A percentile compares a stretch with the other conserved stretches of the same genome.
These are phyloP conservation scores for Lactarius deliciosus DNA, from an alignment of 768 basidiomycete species.

Conservation along the genomic window DNA sequence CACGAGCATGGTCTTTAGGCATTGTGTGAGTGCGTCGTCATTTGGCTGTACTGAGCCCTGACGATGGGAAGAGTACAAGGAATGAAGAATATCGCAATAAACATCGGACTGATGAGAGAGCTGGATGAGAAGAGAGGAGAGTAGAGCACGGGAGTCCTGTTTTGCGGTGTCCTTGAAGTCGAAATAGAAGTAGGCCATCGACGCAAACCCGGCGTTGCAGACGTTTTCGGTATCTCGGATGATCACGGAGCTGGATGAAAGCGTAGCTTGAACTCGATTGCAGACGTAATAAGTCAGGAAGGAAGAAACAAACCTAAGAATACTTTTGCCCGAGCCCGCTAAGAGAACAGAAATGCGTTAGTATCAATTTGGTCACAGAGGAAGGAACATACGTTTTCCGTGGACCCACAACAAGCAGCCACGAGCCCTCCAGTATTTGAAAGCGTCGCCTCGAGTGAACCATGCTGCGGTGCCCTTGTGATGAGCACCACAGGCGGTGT, in stretches of 20 bases:
- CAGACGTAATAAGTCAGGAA: rapidly evolving
- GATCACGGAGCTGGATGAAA: background rate
- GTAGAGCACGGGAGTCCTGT: background rate
- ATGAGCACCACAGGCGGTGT: background rate
- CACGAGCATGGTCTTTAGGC: conserved; percentile 3
- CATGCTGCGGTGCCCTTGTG: conserved; percentile 3
- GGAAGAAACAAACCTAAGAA: background rate
- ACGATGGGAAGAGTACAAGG: background rate
- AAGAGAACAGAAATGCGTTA: background rate
- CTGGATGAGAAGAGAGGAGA: conserved; percentile 8
- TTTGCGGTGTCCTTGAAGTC: background rate
- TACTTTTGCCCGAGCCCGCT: conserved; percentile 19
- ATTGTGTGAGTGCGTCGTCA: background rate
- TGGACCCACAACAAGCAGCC: conserved; percentile 3
- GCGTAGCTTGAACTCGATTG: background rate
- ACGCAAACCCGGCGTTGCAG: background rate
- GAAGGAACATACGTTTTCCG: background rate
- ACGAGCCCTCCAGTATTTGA: background rate
- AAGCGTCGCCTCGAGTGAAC: background rate
- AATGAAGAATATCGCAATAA: background rate
- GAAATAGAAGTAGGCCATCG: background rate
- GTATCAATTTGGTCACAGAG: background rate
- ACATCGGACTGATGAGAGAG: conserved; percentile 3
- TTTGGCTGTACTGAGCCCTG: background rate
- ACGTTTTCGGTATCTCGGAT: background rate